A percentile compares a stretch with the other conserved stretches of the same genome.
Conservation (phyloP, 2,329 filamentous ascomycete genomes). For the Ploettnerulaceae sp. region DNA sequence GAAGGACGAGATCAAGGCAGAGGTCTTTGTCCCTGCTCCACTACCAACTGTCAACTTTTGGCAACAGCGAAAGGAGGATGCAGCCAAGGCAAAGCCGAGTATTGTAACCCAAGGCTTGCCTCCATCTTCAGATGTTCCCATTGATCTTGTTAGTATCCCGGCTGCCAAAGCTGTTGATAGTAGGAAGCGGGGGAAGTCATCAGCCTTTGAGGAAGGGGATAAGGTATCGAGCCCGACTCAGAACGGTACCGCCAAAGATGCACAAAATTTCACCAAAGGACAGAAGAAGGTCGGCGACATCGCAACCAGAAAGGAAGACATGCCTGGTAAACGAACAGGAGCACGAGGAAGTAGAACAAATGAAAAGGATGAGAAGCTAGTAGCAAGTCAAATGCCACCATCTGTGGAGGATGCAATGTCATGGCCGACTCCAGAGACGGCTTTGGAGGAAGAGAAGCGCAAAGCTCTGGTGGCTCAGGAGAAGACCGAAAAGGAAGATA, state of each 20-base stretch:
- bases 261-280: slow-evolving; percentile 34
- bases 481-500: slow-evolving; percentile 63
- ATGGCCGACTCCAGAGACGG: slow-evolving; percentile 88
- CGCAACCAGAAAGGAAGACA: slow-evolving; percentile 30
- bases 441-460: slow-evolving; percentile 70
- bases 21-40: slow-evolving; percentile 70
- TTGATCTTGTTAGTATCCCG: slow-evolving; percentile 17
- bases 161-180: slow-evolving; percentile 33
- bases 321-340: slow-evolving; percentile 28
- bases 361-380: slow-evolving; percentile 34
- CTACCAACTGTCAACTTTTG: slow-evolving; percentile 83
- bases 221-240: slow-evolving; percentile 29
- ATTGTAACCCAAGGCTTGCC: slow-evolving; percentile 16
- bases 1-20: slow-evolving; percentile 53
- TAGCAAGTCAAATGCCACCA: slow-evolving; percentile 45
- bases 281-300: slow-evolving; percentile 40
- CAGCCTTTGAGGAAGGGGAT: slow-evolving; percentile 37
- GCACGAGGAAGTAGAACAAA: slow-evolving; percentile 28
- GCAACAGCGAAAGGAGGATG: slow-evolving; percentile 69
- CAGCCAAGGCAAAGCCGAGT: slow-evolving; percentile 43
- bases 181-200: slow-evolving; percentile 39
- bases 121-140: slow-evolving; percentile 18
- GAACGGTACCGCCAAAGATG: slow-evolving; percentile 33
- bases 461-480: slow-evolving; percentile 59
- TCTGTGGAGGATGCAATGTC: slow-evolving; percentile 70